Conservation (phyloP, 176 grass and related monocot genomes). For the Paspalum vaginatum region DNA sequence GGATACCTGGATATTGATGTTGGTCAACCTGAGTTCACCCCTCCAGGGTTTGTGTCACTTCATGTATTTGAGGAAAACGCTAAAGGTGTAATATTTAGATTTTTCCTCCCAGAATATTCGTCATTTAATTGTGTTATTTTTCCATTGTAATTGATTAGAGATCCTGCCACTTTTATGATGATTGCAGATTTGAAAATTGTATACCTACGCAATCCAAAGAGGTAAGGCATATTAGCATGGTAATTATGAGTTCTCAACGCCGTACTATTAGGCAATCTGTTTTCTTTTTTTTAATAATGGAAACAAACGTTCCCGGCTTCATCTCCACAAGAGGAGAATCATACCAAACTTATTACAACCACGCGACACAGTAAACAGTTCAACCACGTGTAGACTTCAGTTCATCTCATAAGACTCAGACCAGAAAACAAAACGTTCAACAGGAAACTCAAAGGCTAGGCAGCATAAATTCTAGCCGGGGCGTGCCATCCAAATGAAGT, state of each 20-base stretch:
- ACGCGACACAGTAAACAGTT: too few species aligned
- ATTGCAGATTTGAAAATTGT: constrained; percentile 69
- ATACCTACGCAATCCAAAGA: constrained; percentile 62
- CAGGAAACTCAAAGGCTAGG: too few species aligned
- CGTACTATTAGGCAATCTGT: neutral
- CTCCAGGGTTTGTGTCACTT: constrained; percentile 76
- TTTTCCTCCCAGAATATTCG: neutral
- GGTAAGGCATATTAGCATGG: constrained; percentile 30
- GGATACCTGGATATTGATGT: constrained; percentile 83
- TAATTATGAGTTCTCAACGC: constrained; percentile 1
- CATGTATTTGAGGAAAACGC: constrained; percentile 65
- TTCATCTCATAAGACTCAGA: too few species aligned
- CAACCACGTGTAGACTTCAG: too few species aligned
- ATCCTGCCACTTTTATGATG: constrained; percentile 18
- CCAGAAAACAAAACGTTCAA: too few species aligned
- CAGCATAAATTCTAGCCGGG: too few species aligned
- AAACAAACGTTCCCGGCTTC: too few species aligned
- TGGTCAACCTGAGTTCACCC: constrained; percentile 76
- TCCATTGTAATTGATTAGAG: neutral
- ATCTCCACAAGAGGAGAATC: too few species aligned
- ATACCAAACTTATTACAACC: too few species aligned
- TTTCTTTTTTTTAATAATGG: too few species aligned
- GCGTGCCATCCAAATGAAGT: too few species aligned
- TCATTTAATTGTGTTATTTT: neutral
- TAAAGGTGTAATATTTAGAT: constrained; percentile 41